phyloP scores from a whole-genome alignment of 345 rosid species.

The Gossypium australe region DNA sequence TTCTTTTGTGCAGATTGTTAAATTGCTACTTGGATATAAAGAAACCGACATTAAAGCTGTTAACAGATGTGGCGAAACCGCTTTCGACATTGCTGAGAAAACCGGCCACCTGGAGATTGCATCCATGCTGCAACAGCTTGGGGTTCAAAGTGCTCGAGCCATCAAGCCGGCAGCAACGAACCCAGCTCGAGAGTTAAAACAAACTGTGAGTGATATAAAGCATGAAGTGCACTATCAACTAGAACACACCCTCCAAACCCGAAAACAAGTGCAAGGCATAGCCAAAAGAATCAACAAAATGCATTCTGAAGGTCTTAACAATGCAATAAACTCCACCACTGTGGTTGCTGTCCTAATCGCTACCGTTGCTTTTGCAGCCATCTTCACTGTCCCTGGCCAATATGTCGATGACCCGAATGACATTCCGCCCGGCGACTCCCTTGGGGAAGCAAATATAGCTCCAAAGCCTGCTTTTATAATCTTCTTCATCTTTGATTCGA shows the following conservation, averaged over 20 bases:
- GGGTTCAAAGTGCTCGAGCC: conserved; percentile 62
- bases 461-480: conserved; percentile 57
- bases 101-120: conserved; percentile 49
- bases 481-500: conserved; percentile 75
- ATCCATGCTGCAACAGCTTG: conserved; percentile 50
- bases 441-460: conserved; percentile 82
- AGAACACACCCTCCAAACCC: conserved; percentile 83
- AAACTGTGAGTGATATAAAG: conserved; percentile 91
- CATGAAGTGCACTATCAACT: conserved; percentile 89
- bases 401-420: conserved; percentile 46
- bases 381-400: conserved; percentile 90
- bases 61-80: conserved; percentile 70
- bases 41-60: conserved; percentile 48
- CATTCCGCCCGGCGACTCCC: conserved; percentile 38
- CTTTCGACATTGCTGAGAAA: conserved; percentile 86
- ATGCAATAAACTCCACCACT: conserved; percentile 88
- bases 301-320: conserved; percentile 89
- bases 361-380: conserved; percentile 90
- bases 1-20: conserved; percentile 53
- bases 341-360: conserved; percentile 94
- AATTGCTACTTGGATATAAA: conserved; percentile 43
- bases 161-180: conserved; percentile 44
- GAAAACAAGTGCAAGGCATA: conserved; percentile 79
- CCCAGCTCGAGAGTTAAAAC: conserved; percentile 75
- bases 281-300: conserved; percentile 82